Base-by-base conservation (phyloP, 805 yeast genomes). In the Kodamaea hsintzibuensis region DNA sequence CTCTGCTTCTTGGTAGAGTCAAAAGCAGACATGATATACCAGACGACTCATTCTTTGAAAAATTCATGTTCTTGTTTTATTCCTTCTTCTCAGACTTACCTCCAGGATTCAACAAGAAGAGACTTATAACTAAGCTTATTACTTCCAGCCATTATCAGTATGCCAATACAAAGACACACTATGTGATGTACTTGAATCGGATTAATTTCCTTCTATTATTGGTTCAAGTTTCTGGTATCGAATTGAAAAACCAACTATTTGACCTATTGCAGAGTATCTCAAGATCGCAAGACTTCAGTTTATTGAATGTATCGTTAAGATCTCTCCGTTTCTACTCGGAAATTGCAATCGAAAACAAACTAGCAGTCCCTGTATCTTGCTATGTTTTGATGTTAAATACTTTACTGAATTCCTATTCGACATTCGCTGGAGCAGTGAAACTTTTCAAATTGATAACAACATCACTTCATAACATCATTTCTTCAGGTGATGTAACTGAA, bases 141-240 rank as follows among this genome's bases (percentile, higher is more conserved):
- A 69, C 73, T 0, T 72, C 79, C 1, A 74, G 79, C 50, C 70
- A 67, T 44, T 74, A 64, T 46, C 63, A 58, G 2, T 74, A 71
- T 49, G 62, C 62, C 25, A 62, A 60, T 17, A 70, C 65, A 9
- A 61, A 61, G 49, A 59, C 54, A 7, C 66, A 68, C 47, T 66
- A 62, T 43, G 63, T 64, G 4, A 72, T 72, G 67, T 75, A 68
- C 50, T 58, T 68, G 27, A 76, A 76, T 53, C 58, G 80, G 37
- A 54, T 74, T 38, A 76, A 76, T 52, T 67, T 74, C 51, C 62
- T 74, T 3, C 50, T 70, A 6, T 53, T 76, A 13, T 59, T 76
- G n/a, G 55, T 63, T 7, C 78, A 70, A 52, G 33, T 74, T 9
- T 72, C 77, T 1, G 66, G 63, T 7, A 63, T 71, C 8, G 75